phyloP scores from a whole-genome alignment of 2,329 filamentous ascomycete genomes.

The Lojkania enalia region DNA sequence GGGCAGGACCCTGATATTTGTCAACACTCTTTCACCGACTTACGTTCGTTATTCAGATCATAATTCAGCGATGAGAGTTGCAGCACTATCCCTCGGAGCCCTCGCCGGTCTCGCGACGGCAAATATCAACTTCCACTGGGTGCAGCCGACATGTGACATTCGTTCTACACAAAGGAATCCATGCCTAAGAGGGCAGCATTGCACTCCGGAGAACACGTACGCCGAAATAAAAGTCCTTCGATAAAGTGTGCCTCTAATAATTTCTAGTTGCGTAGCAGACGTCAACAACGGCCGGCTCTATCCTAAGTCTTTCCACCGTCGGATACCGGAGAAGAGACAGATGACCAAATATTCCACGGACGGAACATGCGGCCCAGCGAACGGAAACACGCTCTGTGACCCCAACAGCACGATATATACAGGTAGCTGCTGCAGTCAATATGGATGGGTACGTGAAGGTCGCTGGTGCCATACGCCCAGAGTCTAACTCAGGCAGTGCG shows the following conservation, averaged over 20 bases:
- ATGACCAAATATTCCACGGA: constrained; percentile 44
- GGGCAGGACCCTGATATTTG: background rate
- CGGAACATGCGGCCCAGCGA: constrained; percentile 45
- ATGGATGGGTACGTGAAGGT: constrained; percentile 36
- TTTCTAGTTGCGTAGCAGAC: constrained; percentile 25
- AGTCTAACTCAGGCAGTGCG: constrained; percentile 41
- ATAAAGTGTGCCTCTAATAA: constrained; percentile 3
- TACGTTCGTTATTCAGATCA: constrained; percentile 13
- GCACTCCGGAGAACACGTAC: constrained; percentile 39
- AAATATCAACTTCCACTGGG: constrained; percentile 55
- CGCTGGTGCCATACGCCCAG: constrained; percentile 2
- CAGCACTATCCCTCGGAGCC: constrained; percentile 33
- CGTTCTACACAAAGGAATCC: constrained; percentile 18
- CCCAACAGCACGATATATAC: constrained; percentile 51
- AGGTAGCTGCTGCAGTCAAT: constrained; percentile 51
- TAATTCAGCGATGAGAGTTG: constrained; percentile 31
- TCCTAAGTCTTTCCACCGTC: constrained; percentile 31
- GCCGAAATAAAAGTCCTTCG: background rate
- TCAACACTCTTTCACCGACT: constrained; percentile 3
- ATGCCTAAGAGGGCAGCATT: constrained; percentile 47
- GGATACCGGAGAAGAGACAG: constrained; percentile 33
- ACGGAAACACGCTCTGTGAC: constrained; percentile 47
- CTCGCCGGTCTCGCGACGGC: constrained; percentile 45
- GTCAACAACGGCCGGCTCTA: constrained; percentile 23
- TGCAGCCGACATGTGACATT: constrained; percentile 49